Evolutionary conservation across 2,329 filamentous ascomycete species (phyloP).

Genomic region (Myriosclerotinia curreyana): DNA sequence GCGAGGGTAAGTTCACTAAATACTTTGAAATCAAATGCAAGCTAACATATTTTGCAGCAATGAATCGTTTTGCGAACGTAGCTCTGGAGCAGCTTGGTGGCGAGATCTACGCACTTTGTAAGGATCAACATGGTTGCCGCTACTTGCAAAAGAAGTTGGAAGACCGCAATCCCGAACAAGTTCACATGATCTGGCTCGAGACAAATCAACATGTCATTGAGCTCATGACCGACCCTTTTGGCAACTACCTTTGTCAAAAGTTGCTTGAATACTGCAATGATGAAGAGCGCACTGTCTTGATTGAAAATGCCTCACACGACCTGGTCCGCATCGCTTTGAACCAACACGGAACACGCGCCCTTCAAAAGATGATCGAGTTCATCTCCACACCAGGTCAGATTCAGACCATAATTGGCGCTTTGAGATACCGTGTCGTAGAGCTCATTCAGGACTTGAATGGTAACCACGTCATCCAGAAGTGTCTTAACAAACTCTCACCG

Average conservation of each 20-base stretch:
- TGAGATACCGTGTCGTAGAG: constrained; percentile 81
- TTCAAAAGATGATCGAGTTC: constrained; percentile 99
- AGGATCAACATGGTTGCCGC: constrained; percentile 96
- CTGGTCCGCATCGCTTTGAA: constrained; percentile 94
- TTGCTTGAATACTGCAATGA: constrained; percentile 92
- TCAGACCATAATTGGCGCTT: constrained; percentile 79
- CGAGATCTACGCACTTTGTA: constrained; percentile 86
- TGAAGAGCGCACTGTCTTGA: constrained; percentile 88
- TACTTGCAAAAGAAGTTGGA: constrained; percentile 97
- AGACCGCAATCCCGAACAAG: constrained; percentile 76
- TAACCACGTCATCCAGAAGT: constrained; percentile 99
- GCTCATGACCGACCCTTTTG: constrained; percentile 98
- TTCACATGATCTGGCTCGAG: constrained; percentile 92
- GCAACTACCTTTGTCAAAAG: constrained; percentile 99
- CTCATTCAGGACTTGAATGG: constrained; percentile 97
- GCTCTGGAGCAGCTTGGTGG: constrained; percentile 77
- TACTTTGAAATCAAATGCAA: background rate
- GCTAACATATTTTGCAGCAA: constrained; percentile 45
- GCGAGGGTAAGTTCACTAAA: constrained; percentile 54
- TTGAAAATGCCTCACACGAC: constrained; percentile 81
- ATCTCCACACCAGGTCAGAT: constrained; percentile 84
- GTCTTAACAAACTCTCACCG: constrained; percentile 86
- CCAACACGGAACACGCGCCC: constrained; percentile 90
- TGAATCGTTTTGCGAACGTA: constrained; percentile 80
- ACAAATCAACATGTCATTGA: constrained; percentile 92